Evolutionary conservation across 768 basidiomycete genomes (phyloP).

Genomic region (Steccherinum ochraceum): DNA sequence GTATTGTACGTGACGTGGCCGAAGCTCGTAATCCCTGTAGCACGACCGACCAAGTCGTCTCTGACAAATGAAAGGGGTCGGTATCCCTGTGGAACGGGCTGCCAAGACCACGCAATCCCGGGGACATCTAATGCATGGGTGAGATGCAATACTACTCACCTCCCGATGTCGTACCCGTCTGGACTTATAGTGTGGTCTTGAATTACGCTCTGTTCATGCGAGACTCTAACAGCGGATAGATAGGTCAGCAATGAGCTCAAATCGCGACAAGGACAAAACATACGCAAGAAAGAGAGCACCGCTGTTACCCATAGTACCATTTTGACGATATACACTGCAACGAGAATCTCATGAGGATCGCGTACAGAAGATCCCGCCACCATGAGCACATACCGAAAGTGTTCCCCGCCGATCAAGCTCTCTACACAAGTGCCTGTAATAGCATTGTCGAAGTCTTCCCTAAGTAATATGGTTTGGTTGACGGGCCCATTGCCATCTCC

Average conservation of each 20-base stretch:
- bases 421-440: constrained; percentile 37
- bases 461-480: constrained; percentile 35
- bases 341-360: background rate
- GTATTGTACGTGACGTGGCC: constrained; percentile 43
- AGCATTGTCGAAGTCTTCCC: constrained; percentile 31
- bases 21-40: constrained; percentile 34
- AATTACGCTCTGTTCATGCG: constrained; percentile 35
- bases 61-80: constrained; percentile 15
- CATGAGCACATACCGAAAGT: constrained; percentile 46
- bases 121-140: too few relatives aligned
- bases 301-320: constrained; percentile 43
- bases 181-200: constrained; percentile 36
- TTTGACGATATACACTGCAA: constrained; percentile 46
- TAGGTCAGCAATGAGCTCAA: background rate
- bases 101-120: too few relatives aligned
- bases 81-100: background rate
- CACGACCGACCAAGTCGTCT: constrained; percentile 31
- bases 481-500: constrained; percentile 42
- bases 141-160: constrained; percentile 22
- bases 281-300: constrained; percentile 54
- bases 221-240: constrained; percentile 28
- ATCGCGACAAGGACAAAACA: constrained; percentile 15
- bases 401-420: constrained; percentile 38
- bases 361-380: constrained; percentile 19
- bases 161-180: constrained; percentile 45